Percentiles rank a stretch among this genome's conserved stretches.
phyloP scores from a whole-genome alignment of 345 rosid genomes.

The Pugionium cornutum region DNA sequence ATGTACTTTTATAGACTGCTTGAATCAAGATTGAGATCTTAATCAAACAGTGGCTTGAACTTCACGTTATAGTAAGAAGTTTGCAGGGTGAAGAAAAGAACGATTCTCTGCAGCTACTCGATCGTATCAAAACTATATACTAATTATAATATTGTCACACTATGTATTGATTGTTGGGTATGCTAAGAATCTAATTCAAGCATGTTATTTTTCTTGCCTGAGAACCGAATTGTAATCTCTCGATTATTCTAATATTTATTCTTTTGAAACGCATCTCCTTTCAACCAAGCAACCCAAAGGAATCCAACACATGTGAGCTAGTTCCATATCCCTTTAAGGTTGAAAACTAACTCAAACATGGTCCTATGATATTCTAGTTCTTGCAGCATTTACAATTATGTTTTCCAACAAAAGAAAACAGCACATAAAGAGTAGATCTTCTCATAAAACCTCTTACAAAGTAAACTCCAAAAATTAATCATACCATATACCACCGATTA shows the following conservation, averaged over 20 bases:
- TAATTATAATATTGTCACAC: conserved; percentile 6
- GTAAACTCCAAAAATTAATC: too few species aligned
- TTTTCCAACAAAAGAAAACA: too few species aligned
- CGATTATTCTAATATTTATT: background rate
- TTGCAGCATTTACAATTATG: too few species aligned
- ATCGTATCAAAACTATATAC: conserved; percentile 25
- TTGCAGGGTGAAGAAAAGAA: conserved; percentile 30
- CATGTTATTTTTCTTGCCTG: background rate
- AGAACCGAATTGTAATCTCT: too few species aligned
- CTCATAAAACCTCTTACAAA: too few species aligned
- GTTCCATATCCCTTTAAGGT: too few species aligned
- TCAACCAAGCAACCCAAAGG: too few species aligned
- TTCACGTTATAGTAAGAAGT: conserved; percentile 15
- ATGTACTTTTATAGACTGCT: conserved; percentile 20
- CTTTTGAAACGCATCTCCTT: background rate
- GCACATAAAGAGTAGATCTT: too few species aligned
- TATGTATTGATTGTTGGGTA: conserved; percentile 33
- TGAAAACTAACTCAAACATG: too few species aligned
- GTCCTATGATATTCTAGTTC: too few species aligned
- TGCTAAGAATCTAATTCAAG: conserved; percentile 36
- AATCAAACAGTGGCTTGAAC: conserved; percentile 29
- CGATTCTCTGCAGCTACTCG: conserved; percentile 32
- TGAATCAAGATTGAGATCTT: conserved; percentile 2
- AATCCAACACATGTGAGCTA: too few species aligned
- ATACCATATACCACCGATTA: background rate